A percentile compares a stretch with the other conserved stretches of the same genome.
Evolutionary conservation across 768 basidiomycete species (phyloP).

Genomic region (Pleurotus tuber-regium): DNA sequence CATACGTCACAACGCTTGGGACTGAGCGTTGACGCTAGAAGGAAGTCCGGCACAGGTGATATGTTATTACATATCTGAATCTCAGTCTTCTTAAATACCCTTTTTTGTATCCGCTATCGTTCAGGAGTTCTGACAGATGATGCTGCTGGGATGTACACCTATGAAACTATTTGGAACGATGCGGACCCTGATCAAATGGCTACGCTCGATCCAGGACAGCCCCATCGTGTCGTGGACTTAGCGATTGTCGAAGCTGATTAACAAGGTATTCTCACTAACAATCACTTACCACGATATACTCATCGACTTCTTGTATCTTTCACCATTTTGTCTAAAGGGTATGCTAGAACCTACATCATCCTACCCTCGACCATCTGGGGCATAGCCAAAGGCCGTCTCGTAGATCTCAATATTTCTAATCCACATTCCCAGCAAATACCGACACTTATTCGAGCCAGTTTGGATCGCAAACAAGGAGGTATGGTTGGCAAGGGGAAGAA

Average conservation of each 20-base stretch:
- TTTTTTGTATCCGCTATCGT: no score
- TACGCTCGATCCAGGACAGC: constrained; percentile 26
- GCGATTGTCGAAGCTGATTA: constrained; percentile 34
- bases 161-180: constrained; percentile 29
- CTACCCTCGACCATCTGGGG: constrained; percentile 25
- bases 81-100: background rate
- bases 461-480: constrained; percentile 26
- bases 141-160: background rate
- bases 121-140: background rate
- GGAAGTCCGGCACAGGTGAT: background rate
- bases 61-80: background rate
- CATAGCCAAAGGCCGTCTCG: constrained; percentile 15
- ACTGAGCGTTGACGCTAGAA: background rate
- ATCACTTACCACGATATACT: background rate
- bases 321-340: no score
- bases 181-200: constrained; percentile 30
- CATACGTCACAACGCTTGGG: background rate
- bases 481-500: constrained; percentile 27
- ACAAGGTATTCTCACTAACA: constrained; percentile 26
- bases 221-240: constrained; percentile 38
- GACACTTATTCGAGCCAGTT: constrained; percentile 28
- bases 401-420: constrained; percentile 38
- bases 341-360: constrained; percentile 25
- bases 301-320: background rate
- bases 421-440: constrained; percentile 37